phyloP scores from a whole-genome alignment of 371 early-diverging fungal genomes.

The Mycotypha africana region DNA sequence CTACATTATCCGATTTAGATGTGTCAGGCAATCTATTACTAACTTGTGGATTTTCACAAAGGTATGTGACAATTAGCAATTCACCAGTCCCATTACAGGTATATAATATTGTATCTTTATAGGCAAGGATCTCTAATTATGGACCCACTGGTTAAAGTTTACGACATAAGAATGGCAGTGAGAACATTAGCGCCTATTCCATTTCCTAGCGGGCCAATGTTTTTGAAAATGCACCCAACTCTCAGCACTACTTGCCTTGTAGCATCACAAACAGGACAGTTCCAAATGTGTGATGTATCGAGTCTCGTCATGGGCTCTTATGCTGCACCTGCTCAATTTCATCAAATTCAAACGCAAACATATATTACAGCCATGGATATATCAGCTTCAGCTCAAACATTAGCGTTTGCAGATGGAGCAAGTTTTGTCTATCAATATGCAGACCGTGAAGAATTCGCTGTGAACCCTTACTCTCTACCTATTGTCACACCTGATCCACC shows the following conservation, averaged over 20 bases:
- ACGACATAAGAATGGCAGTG: slow-evolving; percentile 71
- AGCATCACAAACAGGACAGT: slow-evolving; percentile 63
- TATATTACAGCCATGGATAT: slow-evolving; percentile 67
- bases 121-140: slow-evolving; percentile 59
- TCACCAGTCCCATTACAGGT: too few relatives aligned
- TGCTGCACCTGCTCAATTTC: slow-evolving; percentile 58
- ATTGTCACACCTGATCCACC: slow-evolving; percentile 56
- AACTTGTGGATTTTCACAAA: slow-evolving; percentile 75
- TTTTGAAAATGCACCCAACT: slow-evolving; percentile 70
- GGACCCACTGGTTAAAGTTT: slow-evolving; percentile 80
- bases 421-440: slow-evolving; percentile 68
- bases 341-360: slow-evolving; percentile 60
- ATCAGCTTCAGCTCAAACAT: slow-evolving; percentile 68
- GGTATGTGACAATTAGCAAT: too few relatives aligned
- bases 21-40: slow-evolving; percentile 67
- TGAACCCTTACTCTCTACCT: slow-evolving; percentile 66
- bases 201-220: slow-evolving; percentile 65
- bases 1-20: slow-evolving; percentile 72
- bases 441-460: slow-evolving; percentile 55
- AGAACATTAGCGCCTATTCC: slow-evolving; percentile 69
- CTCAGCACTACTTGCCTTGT: slow-evolving; percentile 63
- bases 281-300: slow-evolving; percentile 73
- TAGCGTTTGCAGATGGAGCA: slow-evolving; percentile 67
- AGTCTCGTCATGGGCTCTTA: slow-evolving; percentile 42
- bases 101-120: too few relatives aligned